Evolutionary conservation across 441 rosid species (phyloP).

Genomic region (Arabidopsis hybrid): DNA sequence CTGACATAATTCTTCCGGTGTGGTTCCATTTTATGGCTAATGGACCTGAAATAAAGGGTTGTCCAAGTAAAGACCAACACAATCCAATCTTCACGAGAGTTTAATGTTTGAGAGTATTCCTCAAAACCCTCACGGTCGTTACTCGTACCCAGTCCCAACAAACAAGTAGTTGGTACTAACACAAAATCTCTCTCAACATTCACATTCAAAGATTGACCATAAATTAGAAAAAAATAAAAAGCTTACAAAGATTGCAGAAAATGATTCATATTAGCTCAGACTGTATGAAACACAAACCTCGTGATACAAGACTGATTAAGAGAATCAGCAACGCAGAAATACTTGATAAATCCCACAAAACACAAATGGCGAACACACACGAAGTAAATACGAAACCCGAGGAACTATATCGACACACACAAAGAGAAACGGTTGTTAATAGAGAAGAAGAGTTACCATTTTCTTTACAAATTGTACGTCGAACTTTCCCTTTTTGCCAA

Average conservation of each 20-base stretch:
- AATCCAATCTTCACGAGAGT: constrained; percentile 32
- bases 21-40: too few species aligned
- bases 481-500: constrained; percentile 27
- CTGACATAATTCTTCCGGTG: neutral
- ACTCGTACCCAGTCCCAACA: constrained; percentile 29
- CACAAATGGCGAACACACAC: constrained; percentile 6
- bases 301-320: constrained; percentile 34
- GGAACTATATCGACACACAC: constrained; percentile 1
- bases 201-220: constrained; percentile 5
- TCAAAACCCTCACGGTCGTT: constrained; percentile 10
- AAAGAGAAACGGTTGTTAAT: neutral
- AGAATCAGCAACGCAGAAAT: constrained; percentile 17
- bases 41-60: neutral
- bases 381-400: neutral
- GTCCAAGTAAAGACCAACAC: constrained; percentile 2
- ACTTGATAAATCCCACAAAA: constrained; percentile 18
- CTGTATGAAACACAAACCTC: constrained; percentile 29
- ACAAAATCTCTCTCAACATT: constrained; percentile 21
- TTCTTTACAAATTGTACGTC: constrained; percentile 19
- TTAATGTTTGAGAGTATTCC: constrained; percentile 24
- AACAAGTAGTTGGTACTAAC: constrained; percentile 29
- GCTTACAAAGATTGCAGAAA: constrained; percentile 11
- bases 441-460: constrained; percentile 15
- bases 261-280: constrained; percentile 7
- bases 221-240: neutral